Evolutionary conservation across 2,329 filamentous ascomycete genomes (phyloP).

Genomic region (Thelonectria rubi): DNA sequence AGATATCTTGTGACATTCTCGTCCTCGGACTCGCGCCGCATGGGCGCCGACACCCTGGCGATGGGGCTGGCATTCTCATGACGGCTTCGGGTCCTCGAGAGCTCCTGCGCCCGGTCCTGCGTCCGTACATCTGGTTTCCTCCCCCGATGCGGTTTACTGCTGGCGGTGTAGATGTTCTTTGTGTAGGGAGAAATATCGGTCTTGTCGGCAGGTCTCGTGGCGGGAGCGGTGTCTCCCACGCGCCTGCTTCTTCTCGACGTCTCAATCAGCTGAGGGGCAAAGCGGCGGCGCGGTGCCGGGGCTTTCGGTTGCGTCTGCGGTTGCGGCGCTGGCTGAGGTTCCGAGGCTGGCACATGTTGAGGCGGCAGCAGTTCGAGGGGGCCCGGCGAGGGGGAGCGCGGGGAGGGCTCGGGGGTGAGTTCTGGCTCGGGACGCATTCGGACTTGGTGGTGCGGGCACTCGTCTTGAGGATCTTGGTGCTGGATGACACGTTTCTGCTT

Average conservation of each 20-base stretch:
- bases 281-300: conserved; percentile 58
- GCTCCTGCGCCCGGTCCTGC: conserved; percentile 22
- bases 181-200: conserved; percentile 75
- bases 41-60: conserved; percentile 48
- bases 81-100: background rate
- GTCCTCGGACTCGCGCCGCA: conserved; percentile 75
- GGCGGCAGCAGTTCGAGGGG: conserved; percentile 48
- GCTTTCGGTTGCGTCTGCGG: background rate
- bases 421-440: conserved; percentile 63
- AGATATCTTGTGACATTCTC: conserved; percentile 80
- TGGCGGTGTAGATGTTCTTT: conserved; percentile 66
- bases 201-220: conserved; percentile 72
- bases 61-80: conserved; percentile 40
- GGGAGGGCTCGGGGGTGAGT: conserved; percentile 63
- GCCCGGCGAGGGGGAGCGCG: conserved; percentile 57
- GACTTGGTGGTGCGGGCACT: conserved; percentile 26
- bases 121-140: conserved; percentile 42
- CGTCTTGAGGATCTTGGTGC: conserved; percentile 21
- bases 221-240: conserved; percentile 69
- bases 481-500: conserved; percentile 32
- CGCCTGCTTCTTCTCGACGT: conserved; percentile 77
- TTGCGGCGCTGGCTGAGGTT: conserved; percentile 38
- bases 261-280: conserved; percentile 83
- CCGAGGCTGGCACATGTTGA: background rate
- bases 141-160: conserved; percentile 53